These are phyloP conservation scores for Chalaropsis thielavioides DNA, from an alignment of 2,329 filamentous ascomycete genomes.

Conservation along the genomic window DNA sequence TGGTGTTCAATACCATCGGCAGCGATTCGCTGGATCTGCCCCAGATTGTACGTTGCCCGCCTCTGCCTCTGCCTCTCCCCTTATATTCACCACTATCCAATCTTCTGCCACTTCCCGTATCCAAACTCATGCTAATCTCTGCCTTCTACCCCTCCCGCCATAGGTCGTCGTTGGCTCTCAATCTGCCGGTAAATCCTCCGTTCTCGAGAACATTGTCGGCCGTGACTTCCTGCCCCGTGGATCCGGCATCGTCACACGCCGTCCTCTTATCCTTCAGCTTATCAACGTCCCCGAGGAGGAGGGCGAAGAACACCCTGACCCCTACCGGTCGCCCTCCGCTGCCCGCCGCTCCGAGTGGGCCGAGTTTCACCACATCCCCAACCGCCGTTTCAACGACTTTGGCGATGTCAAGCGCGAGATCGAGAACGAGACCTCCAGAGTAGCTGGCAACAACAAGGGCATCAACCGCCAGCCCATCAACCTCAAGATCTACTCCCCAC, in stretches of 20 bases:
- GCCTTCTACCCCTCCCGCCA: constrained; percentile 16
- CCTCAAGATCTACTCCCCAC: constrained; percentile 93
- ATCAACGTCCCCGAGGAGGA: constrained; percentile 86
- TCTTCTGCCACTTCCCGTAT: neutral
- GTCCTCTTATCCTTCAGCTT: constrained; percentile 89
- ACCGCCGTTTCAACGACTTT: constrained; percentile 82
- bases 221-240: constrained; percentile 93
- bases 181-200: constrained; percentile 95
- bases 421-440: constrained; percentile 87
- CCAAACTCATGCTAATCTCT: constrained; percentile 19
- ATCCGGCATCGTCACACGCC: constrained; percentile 87
- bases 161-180: constrained; percentile 97
- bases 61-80: constrained; percentile 18
- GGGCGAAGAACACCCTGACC: constrained; percentile 50
- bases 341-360: constrained; percentile 61
- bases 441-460: constrained; percentile 88
- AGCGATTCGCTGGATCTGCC: constrained; percentile 95
- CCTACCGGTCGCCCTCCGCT: constrained; percentile 65
- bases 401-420: constrained; percentile 89
- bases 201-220: constrained; percentile 96
- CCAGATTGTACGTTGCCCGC: constrained; percentile 66
- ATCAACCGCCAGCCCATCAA: constrained; percentile 97
- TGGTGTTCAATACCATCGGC: constrained; percentile 99
- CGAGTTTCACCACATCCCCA: constrained; percentile 90
- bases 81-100: neutral